Base-by-base conservation (phyloP, 768 basidiomycete species). In the Rhodotorula paludigena region DNA sequence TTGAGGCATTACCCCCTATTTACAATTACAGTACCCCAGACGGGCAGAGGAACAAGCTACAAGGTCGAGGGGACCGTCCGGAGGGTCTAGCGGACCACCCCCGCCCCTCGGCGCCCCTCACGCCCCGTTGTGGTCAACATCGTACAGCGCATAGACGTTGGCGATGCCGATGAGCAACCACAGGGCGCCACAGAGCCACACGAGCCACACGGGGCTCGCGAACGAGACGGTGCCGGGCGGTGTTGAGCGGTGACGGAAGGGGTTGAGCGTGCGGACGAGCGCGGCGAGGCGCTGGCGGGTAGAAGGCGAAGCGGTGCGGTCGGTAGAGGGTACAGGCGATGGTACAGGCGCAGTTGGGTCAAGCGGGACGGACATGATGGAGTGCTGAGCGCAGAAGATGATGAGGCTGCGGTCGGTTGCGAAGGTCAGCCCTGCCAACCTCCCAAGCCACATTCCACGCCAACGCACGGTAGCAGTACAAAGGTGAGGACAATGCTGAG, bases 401-500 rank as follows among this genome's bases (percentile, higher is more conserved):
- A 72, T 65, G 48, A 72, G 63, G 33, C 64, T 65, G 51, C 28
- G 38, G 33, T 3, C 20, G 23, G 57, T 7, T 3, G 12, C 2
- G 16, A 35, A 44, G 30, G 42, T 32, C n/a, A 42, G 59, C 14
- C 11, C 12, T 35, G 18, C 1, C n/a, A 1, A n/a, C 23, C 18
- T 30, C 25, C 42, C 6, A 51, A 11, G 18, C 20, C 30, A 41
- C 21, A 14, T 3, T 6, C 7, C 28, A 23, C n/a, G 25, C 3
- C 3, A 7, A 57, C 63, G 47, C 25, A 65, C 61, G 71, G 63
- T 5, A 59, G 25, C 4, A 72, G 30, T 11, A 72, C 66, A 36
- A 72, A 72, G 0, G 71, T 67, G 23, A 90, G 57, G 15, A 89
- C 84, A 76, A 94, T 83, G 35, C 87, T 87, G 36, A 97, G 82